Evolutionary conservation across 2,329 filamentous ascomycete genomes (phyloP).

Genomic region (Didymella arachidicola): DNA sequence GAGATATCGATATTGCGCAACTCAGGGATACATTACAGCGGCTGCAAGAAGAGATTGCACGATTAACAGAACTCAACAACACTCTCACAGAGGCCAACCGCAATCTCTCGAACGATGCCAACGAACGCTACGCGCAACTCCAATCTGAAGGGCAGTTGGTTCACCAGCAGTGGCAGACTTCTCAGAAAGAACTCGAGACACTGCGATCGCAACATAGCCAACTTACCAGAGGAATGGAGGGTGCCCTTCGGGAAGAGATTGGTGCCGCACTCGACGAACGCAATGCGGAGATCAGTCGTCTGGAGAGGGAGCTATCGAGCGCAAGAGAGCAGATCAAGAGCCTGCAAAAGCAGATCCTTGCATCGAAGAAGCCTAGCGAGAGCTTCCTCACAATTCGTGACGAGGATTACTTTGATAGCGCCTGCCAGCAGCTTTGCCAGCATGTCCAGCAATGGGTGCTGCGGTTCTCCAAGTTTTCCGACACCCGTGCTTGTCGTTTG

Average conservation of each 20-base stretch:
- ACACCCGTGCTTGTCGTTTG: slow-evolving; percentile 84
- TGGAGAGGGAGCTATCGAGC: slow-evolving; percentile 79
- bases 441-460: slow-evolving; percentile 98
- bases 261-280: slow-evolving; percentile 76
- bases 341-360: slow-evolving; percentile 67
- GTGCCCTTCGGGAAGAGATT: slow-evolving; percentile 68
- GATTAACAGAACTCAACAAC: slow-evolving; percentile 83
- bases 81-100: slow-evolving; percentile 79
- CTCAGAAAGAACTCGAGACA: slow-evolving; percentile 73
- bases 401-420: slow-evolving; percentile 93
- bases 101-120: slow-evolving; percentile 77
- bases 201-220: slow-evolving; percentile 69
- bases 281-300: slow-evolving; percentile 79
- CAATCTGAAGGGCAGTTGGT: slow-evolving; percentile 68
- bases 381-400: slow-evolving; percentile 82
- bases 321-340: slow-evolving; percentile 69
- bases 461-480: slow-evolving; percentile 97
- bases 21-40: slow-evolving; percentile 80
- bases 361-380: slow-evolving; percentile 65
- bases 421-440: slow-evolving; percentile 92
- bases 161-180: slow-evolving; percentile 63
- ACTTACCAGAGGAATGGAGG: slow-evolving; percentile 69
- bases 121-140: slow-evolving; percentile 72
- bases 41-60: slow-evolving; percentile 81
- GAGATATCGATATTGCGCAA: slow-evolving; percentile 84